phyloP scores from a whole-genome alignment of 2,329 filamentous ascomycete species.

The Xylariaceae sp. region DNA sequence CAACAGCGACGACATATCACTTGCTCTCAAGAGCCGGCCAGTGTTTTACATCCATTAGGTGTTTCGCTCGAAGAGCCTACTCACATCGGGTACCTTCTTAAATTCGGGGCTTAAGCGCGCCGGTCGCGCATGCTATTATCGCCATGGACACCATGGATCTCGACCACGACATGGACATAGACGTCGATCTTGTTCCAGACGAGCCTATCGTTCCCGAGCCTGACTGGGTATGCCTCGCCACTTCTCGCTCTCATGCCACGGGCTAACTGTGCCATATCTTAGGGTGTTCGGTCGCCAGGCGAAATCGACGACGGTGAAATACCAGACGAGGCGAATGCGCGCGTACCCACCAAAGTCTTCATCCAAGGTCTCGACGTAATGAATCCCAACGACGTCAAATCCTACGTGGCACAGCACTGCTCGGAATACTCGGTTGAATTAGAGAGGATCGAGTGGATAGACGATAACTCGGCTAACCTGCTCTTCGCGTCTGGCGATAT shows the following conservation, averaged over 20 bases:
- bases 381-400: slow-evolving; percentile 72
- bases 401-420: slow-evolving; percentile 67
- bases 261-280: slow-evolving; percentile 12
- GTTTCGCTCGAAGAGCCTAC: too few relatives aligned
- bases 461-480: slow-evolving; percentile 85
- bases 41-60: too few relatives aligned
- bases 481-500: slow-evolving; percentile 57
- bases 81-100: too few relatives aligned
- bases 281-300: slow-evolving; percentile 30
- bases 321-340: slow-evolving; percentile 32
- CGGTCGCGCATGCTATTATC: slow-evolving; percentile 7
- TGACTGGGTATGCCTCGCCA: slow-evolving; percentile 12
- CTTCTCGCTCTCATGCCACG: neutral
- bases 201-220: slow-evolving; percentile 31
- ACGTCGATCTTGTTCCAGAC: slow-evolving; percentile 44
- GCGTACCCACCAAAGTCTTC: slow-evolving; percentile 64
- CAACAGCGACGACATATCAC: too few relatives aligned
- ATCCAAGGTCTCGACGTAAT: slow-evolving; percentile 77
- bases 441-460: slow-evolving; percentile 81
- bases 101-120: too few relatives aligned
- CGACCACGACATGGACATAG: slow-evolving; percentile 67
- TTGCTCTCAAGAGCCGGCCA: too few relatives aligned
- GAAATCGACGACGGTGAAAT: slow-evolving; percentile 31
- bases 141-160: slow-evolving; percentile 54
- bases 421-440: slow-evolving; percentile 40